Percentiles rank a stretch among this genome's conserved stretches.
These are phyloP conservation scores for Penicillium malachiteum DNA, from an alignment of 495 filamentous ascomycete genomes.

Conservation along the genomic window DNA sequence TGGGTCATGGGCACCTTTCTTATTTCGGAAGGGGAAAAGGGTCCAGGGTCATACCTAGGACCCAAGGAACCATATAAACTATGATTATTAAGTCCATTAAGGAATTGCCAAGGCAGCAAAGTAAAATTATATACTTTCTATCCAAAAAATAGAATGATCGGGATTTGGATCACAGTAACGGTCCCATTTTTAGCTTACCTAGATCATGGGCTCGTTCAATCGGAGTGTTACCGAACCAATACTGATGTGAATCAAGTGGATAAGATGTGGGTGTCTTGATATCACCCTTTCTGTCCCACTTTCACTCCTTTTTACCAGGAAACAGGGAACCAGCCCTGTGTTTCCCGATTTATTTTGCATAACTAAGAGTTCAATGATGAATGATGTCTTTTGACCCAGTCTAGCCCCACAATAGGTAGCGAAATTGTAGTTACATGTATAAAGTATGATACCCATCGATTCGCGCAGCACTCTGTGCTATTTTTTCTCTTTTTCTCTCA, in stretches of 20 bases:
- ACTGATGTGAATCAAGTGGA: constrained; percentile 1
- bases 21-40: not conserved
- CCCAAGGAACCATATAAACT: constrained; percentile 1
- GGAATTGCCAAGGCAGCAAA: not conserved
- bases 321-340: constrained; percentile 3
- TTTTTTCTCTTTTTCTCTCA: constrained; percentile 10
- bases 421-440: constrained; percentile 12
- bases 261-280: not conserved
- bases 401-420: constrained; percentile 8
- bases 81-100: not conserved
- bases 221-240: constrained; percentile 10
- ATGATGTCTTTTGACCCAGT: constrained; percentile 3
- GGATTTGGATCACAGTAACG: constrained; percentile 18
- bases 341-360: constrained; percentile 4
- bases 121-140: too few species aligned
- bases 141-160: not conserved
- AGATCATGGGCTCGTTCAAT: not conserved
- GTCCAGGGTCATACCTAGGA: not conserved
- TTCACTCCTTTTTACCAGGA: not conserved
- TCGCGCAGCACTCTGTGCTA: not conserved
- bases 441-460: constrained; percentile 19
- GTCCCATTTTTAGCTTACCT: constrained; percentile 19
- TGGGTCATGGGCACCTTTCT: constrained; percentile 4
- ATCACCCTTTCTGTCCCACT: not conserved
- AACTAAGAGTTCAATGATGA: constrained; percentile 7